Evolutionary conservation across 768 basidiomycete species (phyloP).

Genomic region (Xerocomus brunneocitrinus): DNA sequence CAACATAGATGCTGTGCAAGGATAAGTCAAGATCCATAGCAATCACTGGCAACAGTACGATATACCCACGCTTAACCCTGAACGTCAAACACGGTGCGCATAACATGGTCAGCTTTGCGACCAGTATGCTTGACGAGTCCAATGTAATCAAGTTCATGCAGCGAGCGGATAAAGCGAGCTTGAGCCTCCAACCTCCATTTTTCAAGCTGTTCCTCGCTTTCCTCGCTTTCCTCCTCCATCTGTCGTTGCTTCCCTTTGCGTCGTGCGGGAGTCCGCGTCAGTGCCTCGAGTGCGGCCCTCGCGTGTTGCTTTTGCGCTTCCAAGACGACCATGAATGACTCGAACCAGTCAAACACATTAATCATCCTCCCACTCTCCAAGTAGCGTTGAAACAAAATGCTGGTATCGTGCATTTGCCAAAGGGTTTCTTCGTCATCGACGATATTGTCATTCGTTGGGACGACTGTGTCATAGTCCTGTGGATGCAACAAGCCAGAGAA

Average conservation of each 20-base stretch:
- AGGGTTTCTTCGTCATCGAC: conserved; percentile 32
- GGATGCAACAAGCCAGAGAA: conserved; percentile 60
- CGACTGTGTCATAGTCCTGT: conserved; percentile 37
- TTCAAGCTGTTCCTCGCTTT: conserved; percentile 38
- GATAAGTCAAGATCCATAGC: conserved; percentile 5
- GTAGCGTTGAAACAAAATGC: conserved; percentile 73
- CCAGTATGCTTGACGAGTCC: conserved; percentile 79
- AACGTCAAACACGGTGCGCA: conserved; percentile 60
- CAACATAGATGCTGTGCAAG: conserved; percentile 3
- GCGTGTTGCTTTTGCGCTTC: conserved; percentile 46
- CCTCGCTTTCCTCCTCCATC: conserved; percentile 29
- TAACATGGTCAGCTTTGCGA: conserved; percentile 72
- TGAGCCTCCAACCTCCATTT: conserved; percentile 63
- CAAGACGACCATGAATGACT: conserved; percentile 64
- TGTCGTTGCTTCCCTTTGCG: conserved; percentile 25
- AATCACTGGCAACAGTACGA: not conserved
- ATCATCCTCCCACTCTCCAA: conserved; percentile 76
- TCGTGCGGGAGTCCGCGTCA: conserved; percentile 16
- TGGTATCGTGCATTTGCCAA: conserved; percentile 65
- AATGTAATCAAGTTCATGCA: conserved; percentile 79
- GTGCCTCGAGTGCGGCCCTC: not conserved
- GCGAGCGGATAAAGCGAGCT: conserved; percentile 70
- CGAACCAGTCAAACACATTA: conserved; percentile 88
- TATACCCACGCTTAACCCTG: conserved; percentile 18
- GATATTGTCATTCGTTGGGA: conserved; percentile 7